Evolutionary conservation across 345 rosid species (phyloP).

Genomic region (Trapa incisa): DNA sequence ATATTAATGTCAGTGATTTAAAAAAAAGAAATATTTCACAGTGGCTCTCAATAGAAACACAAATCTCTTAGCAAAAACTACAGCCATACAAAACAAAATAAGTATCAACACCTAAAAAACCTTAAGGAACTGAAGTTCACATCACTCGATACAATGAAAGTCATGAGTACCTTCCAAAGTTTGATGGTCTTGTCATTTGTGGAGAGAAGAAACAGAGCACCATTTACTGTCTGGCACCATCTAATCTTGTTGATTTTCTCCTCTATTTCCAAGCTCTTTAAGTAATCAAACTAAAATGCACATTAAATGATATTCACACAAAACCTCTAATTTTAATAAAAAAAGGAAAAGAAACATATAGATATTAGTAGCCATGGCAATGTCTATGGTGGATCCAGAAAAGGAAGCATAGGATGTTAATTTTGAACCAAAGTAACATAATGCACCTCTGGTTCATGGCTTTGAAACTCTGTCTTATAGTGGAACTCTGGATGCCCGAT

Average conservation of each 20-base stretch:
- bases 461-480: conserved; percentile 86
- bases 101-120: neutral
- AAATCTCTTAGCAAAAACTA: neutral
- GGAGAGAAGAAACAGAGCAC: conserved; percentile 77
- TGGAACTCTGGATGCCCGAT: conserved; percentile 68
- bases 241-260: conserved; percentile 93
- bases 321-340: neutral
- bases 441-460: conserved; percentile 90
- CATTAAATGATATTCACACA: conserved; percentile 6
- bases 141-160: neutral
- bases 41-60: neutral
- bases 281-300: conserved; percentile 68
- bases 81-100: neutral
- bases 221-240: conserved; percentile 86
- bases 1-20: neutral
- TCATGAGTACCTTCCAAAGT: conserved; percentile 68
- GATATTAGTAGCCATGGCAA: neutral
- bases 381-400: neutral
- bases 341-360: neutral
- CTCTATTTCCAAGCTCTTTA: conserved; percentile 97
- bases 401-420: neutral
- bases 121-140: neutral
- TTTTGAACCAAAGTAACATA: conserved; percentile 3
- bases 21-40: neutral
- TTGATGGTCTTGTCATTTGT: conserved; percentile 80